Percentiles rank a stretch among this genome's conserved stretches.
Conservation (phyloP, 495 filamentous ascomycete genomes). For the Penicillium paxilli region DNA sequence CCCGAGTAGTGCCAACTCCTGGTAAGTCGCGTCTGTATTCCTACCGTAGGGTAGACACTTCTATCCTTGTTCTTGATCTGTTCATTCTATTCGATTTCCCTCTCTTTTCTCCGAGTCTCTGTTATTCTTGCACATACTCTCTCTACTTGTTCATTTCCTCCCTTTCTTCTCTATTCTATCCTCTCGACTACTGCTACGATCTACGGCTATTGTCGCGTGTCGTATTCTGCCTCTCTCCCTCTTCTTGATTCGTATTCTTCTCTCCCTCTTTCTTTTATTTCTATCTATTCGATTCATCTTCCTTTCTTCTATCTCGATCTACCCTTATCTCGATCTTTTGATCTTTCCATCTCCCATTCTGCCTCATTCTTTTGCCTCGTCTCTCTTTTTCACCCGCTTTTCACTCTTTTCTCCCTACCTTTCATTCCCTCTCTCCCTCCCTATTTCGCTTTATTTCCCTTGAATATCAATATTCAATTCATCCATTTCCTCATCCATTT, state of each 20-base stretch:
- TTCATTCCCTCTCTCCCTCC: no score
- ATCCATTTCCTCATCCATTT: background rate
- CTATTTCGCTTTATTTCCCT: no score
- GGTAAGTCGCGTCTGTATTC: background rate
- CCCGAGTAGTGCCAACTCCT: background rate
- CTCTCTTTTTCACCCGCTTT: no score
- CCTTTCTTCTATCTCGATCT: no score
- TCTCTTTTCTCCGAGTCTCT: conserved; percentile 4
- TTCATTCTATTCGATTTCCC: background rate
- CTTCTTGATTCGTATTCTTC: background rate
- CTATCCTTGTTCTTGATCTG: background rate
- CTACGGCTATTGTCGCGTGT: no score
- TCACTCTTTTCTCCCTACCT: no score
- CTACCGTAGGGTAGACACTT: no score
- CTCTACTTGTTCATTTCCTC: background rate
- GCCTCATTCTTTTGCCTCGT: no score
- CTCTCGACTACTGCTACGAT: no score
- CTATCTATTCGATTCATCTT: no score
- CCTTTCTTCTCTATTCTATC: background rate
- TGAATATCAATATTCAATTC: no score
- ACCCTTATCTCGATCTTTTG: background rate
- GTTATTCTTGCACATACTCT: background rate
- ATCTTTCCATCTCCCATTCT: background rate
- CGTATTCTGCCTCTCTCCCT: background rate
- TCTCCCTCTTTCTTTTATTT: background rate